These are phyloP conservation scores for Colletotrichum siamense DNA, from an alignment of 2,329 filamentous ascomycete genomes.

Conservation along the genomic window DNA sequence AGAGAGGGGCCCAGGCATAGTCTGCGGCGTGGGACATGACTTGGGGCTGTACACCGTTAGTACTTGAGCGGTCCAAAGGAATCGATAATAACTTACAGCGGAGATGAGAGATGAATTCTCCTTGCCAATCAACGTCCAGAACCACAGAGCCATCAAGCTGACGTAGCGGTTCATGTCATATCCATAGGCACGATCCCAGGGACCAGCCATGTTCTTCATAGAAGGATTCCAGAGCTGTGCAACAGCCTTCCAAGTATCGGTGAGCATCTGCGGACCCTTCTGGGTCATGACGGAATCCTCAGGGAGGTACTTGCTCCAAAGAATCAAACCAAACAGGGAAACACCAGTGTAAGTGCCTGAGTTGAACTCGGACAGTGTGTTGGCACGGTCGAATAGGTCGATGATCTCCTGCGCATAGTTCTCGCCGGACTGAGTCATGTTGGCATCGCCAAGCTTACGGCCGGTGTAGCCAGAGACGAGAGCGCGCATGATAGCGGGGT, in stretches of 20 bases:
- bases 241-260: constrained; percentile 57
- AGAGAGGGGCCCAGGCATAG: constrained; percentile 61
- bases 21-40: constrained; percentile 65
- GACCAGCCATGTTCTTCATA: constrained; percentile 66
- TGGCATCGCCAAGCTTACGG: constrained; percentile 54
- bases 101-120: constrained; percentile 39
- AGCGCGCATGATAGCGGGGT: constrained; percentile 67
- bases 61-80: not conserved
- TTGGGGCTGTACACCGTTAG: constrained; percentile 39
- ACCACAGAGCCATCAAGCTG: constrained; percentile 61
- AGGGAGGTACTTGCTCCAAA: constrained; percentile 66
- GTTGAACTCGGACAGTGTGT: constrained; percentile 68
- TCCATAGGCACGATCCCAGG: constrained; percentile 69
- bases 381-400: constrained; percentile 58
- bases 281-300: constrained; percentile 57
- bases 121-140: constrained; percentile 64
- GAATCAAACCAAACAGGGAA: constrained; percentile 60
- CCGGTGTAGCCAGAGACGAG: constrained; percentile 66
- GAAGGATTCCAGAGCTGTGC: constrained; percentile 61
- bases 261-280: constrained; percentile 56
- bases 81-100: constrained; percentile 29
- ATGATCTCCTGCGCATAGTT: constrained; percentile 60
- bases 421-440: constrained; percentile 65
- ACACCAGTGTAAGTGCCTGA: constrained; percentile 68
- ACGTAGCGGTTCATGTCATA: constrained; percentile 69